Base-by-base conservation (phyloP, 163 green algal species). In the Coccomyxa subellipsoidea region DNA sequence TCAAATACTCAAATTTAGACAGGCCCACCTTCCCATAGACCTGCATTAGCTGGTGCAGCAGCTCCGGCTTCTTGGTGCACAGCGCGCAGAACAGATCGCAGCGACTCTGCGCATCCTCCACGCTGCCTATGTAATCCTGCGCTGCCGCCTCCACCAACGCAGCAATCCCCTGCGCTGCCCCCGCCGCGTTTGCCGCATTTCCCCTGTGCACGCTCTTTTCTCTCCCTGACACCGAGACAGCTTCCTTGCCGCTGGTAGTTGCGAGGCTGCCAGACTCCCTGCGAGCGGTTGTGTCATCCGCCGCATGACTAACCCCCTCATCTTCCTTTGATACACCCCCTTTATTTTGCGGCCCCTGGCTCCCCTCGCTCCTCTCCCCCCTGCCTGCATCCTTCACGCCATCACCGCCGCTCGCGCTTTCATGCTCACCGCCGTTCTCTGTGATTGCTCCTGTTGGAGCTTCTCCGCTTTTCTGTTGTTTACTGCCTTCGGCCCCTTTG, bases 81-180 rank as follows among this genome's bases (percentile, higher is more conserved):
- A 95, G 80, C 23, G 91, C 90, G 71, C 92, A 91, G 85, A 88
- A 94, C 23, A 95, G 84, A 0, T 83, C 89, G 66, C 85, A 90
- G n/a, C 82, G 79, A 83, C 79, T 76, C 0, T 80, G 84, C 32
- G 86, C 88, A 35, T 85, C 80, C 25, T 78, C 81, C 37, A 38
- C 69, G 29, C 66, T 78, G 4, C 82, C 78, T 81, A 95, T 72
- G 69, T 88, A 83, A 73, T 82, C 59, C 40, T 27, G 27, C 47
- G 15, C 47, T 8, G 2, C 47, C 15, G 47, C 4, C 47, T 12
- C 47, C 47, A 8, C 47, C 47, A 59, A 12, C 21, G 47, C 47
- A 2, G 4, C 47, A 59, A n/a, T n/a, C n/a, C n/a, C n/a, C n/a
- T n/a, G n/a, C n/a, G n/a, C n/a, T n/a, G 47, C 5, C 47, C 47